phyloP scores from a whole-genome alignment of 345 rosid genomes.

The Dimocarpus longan region DNA sequence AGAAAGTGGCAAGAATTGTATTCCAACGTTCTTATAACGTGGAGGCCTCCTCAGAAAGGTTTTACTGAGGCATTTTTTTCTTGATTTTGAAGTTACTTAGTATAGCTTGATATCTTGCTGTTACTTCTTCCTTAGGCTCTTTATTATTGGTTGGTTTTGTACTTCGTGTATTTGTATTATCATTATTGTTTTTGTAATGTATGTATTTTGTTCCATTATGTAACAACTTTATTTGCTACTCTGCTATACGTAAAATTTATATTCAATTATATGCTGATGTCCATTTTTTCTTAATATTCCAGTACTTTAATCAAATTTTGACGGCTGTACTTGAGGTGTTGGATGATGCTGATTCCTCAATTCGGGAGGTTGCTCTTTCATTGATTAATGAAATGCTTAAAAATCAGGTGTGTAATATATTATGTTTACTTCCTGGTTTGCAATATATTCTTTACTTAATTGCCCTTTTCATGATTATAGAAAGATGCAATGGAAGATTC shows the following conservation, averaged over 20 bases:
- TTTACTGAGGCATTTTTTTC: not conserved
- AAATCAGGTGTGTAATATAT: conserved; percentile 61
- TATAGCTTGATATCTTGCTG: not conserved
- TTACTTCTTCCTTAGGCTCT: not conserved
- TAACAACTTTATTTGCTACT: not conserved
- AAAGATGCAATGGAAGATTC: conserved; percentile 91
- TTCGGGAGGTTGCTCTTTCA: conserved; percentile 75
- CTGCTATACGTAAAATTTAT: not conserved
- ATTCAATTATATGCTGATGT: conserved; percentile 17
- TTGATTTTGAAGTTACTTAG: not conserved
- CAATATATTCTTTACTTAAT: conserved; percentile 14
- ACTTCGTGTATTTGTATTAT: not conserved
- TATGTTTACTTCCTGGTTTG: conserved; percentile 3
- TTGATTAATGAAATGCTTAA: conserved; percentile 85
- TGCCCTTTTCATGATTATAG: conserved; percentile 44
- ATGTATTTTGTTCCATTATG: not conserved
- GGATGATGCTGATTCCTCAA: conserved; percentile 70
- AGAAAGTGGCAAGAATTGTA: not conserved
- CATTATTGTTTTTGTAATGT: not conserved
- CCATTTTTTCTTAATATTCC: conserved; percentile 30
- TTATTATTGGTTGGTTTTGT: not conserved
- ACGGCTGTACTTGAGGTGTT: conserved; percentile 92
- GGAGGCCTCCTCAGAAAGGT: not conserved
- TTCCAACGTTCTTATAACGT: not conserved
- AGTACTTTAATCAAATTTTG: conserved; percentile 98